phyloP scores from a whole-genome alignment of 2,329 filamentous ascomycete species.

The Colletotrichum cordylinicola region DNA sequence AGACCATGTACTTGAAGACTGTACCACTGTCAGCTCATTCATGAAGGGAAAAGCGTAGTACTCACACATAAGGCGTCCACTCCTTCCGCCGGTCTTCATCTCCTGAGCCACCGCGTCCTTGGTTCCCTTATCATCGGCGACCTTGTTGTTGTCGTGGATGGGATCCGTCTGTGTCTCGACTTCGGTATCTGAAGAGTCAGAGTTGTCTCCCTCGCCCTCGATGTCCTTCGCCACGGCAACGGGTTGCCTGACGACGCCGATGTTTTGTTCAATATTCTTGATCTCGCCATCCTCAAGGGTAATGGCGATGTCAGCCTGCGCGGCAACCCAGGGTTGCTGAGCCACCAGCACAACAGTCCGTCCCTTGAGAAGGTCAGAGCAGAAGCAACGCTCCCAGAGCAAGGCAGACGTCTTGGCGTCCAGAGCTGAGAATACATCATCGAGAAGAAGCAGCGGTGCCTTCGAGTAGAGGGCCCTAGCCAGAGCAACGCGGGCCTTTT shows the following conservation, averaged over 20 bases:
- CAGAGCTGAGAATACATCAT: constrained; percentile 65
- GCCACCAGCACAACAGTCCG: constrained; percentile 64
- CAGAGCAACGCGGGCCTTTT: constrained; percentile 61
- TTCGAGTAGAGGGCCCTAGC: constrained; percentile 64
- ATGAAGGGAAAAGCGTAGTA: not conserved
- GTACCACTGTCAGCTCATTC: constrained; percentile 11
- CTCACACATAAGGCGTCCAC: constrained; percentile 50
- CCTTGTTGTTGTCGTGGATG: constrained; percentile 36
- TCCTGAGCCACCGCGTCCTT: constrained; percentile 54
- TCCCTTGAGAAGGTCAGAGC: constrained; percentile 56
- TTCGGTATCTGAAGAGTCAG: constrained; percentile 28
- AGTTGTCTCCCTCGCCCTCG: constrained; percentile 38
- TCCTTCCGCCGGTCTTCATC: constrained; percentile 50
- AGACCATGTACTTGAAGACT: constrained; percentile 57
- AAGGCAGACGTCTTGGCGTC: constrained; percentile 63
- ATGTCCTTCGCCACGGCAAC: constrained; percentile 47
- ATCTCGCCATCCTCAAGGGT: constrained; percentile 52
- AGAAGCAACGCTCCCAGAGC: constrained; percentile 64
- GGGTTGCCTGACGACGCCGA: constrained; percentile 49
- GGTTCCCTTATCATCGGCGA: constrained; percentile 38
- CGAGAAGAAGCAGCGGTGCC: constrained; percentile 59
- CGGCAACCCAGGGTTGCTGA: constrained; percentile 58
- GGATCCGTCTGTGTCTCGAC: constrained; percentile 32
- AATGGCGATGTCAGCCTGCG: constrained; percentile 54
- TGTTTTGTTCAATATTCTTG: constrained; percentile 45